Percentiles rank a stretch among this genome's conserved stretches.
phyloP scores from a whole-genome alignment of 768 basidiomycete genomes.

The Postia placenta region DNA sequence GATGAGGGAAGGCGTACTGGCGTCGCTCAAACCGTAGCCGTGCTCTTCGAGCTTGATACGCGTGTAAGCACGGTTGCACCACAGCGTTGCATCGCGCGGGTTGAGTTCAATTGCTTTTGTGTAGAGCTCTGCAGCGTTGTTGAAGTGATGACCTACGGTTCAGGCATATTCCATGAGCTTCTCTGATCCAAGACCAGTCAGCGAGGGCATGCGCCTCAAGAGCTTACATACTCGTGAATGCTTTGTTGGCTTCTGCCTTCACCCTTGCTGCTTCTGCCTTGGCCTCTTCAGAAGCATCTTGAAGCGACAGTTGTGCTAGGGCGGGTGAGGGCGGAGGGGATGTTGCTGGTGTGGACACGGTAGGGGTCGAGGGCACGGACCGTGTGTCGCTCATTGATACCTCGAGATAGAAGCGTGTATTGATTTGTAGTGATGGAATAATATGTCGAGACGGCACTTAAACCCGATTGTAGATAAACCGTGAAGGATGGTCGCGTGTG shows the following conservation, averaged over 20 bases:
- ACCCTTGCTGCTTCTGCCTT: constrained; percentile 60
- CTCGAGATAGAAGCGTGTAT: too few relatives aligned
- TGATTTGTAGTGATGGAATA: too few relatives aligned
- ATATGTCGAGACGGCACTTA: too few relatives aligned
- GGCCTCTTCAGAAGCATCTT: constrained; percentile 65
- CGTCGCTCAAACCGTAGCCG: constrained; percentile 86
- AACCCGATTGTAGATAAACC: too few relatives aligned
- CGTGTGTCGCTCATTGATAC: constrained; percentile 25
- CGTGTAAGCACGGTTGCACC: constrained; percentile 91
- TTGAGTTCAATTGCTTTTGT: constrained; percentile 82
- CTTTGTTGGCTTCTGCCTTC: constrained; percentile 85
- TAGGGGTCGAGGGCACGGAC: constrained; percentile 36
- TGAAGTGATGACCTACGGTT: constrained; percentile 63
- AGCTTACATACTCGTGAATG: constrained; percentile 58
- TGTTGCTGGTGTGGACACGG: constrained; percentile 45
- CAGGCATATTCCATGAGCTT: neutral
- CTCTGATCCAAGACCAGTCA: neutral
- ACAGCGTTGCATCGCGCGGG: constrained; percentile 82
- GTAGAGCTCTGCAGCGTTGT: constrained; percentile 71
- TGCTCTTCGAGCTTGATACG: constrained; percentile 92
- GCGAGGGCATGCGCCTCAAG: neutral
- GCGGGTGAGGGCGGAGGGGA: constrained; percentile 55
- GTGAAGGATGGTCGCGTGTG: too few relatives aligned
- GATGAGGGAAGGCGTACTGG: constrained; percentile 60
- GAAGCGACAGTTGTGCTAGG: constrained; percentile 43